These are phyloP conservation scores for Eucalyptus erythrocorys DNA, from an alignment of 345 rosid genomes.

Conservation along the genomic window DNA sequence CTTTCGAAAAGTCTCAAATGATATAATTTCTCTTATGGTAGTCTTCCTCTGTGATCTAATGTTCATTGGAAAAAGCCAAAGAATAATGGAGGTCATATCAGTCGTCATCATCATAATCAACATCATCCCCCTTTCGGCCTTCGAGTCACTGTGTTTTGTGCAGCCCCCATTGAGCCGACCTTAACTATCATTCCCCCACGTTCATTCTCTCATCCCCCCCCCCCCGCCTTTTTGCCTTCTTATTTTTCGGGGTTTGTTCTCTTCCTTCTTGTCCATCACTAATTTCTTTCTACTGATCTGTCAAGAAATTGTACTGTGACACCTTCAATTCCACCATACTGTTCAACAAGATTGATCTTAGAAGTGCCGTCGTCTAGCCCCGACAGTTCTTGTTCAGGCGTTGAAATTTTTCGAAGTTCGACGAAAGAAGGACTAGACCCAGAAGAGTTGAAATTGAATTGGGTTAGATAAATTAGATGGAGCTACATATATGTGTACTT, in stretches of 20 bases:
- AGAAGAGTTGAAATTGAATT: not conserved
- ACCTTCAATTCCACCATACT: not conserved
- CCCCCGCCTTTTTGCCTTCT: not conserved
- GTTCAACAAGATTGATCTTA: not conserved
- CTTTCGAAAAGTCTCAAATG: not conserved
- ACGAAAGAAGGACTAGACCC: not conserved
- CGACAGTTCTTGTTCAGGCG: not conserved
- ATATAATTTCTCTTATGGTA: not conserved
- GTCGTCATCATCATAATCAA: not conserved
- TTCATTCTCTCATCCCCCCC: not conserved
- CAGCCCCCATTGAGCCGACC: slow-evolving; percentile 12
- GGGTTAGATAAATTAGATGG: not conserved
- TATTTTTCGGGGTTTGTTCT: not conserved
- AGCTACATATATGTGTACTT: not conserved
- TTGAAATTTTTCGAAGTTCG: not conserved
- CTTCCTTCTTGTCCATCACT: not conserved
- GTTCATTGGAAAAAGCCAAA: not conserved
- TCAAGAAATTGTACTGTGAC: not conserved
- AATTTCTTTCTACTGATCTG: not conserved
- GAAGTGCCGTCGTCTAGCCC: not conserved
- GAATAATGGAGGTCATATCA: not conserved
- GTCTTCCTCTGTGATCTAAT: not conserved
- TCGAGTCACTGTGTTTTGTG: slow-evolving; percentile 20
- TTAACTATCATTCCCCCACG: slow-evolving; percentile 1
- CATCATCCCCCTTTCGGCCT: not conserved